Conservation (phyloP, 2,329 filamentous ascomycete species). For the Hysterium pulicare region DNA sequence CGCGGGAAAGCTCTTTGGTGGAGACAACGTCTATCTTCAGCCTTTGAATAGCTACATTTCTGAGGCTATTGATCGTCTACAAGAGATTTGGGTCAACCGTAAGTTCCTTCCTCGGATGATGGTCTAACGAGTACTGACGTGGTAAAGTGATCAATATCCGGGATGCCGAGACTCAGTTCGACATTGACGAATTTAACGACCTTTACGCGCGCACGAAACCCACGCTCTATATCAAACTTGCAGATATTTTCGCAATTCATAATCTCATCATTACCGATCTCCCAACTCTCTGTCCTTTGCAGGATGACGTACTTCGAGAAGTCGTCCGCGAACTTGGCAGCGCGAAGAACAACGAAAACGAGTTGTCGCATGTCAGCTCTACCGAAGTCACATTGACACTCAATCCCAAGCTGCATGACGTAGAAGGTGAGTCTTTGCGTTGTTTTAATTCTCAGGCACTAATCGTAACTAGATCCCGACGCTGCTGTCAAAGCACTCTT, state of each 20-base stretch:
- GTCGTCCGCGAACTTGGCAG: constrained; percentile 91
- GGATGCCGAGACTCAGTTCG: constrained; percentile 86
- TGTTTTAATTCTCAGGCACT: constrained; percentile 11
- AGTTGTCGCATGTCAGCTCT: constrained; percentile 81
- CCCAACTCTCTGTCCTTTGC: constrained; percentile 68
- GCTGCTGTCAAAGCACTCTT: constrained; percentile 88
- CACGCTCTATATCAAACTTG: constrained; percentile 98
- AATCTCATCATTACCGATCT: constrained; percentile 80
- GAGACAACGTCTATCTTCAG: constrained; percentile 92
- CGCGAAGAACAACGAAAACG: constrained; percentile 92
- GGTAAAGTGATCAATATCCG: constrained; percentile 71
- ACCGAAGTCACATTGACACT: constrained; percentile 89
- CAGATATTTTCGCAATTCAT: constrained; percentile 95
- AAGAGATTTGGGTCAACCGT: constrained; percentile 67
- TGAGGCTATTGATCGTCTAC: constrained; percentile 77
- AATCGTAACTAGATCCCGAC: constrained; percentile 66
- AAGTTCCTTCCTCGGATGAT: constrained; percentile 27
- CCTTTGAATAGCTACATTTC: constrained; percentile 88
- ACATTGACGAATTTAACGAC: constrained; percentile 99
- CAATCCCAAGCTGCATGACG: constrained; percentile 82
- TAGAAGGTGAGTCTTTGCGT: constrained; percentile 56
- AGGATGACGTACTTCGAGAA: constrained; percentile 86
- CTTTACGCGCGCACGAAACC: constrained; percentile 94
- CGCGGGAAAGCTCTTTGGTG: constrained; percentile 84
- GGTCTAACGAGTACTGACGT: constrained; percentile 29